Percentiles rank a stretch among this genome's conserved stretches.
These are phyloP conservation scores for Calvatia gigantea DNA, from an alignment of 768 basidiomycete species.

Conservation along the genomic window DNA sequence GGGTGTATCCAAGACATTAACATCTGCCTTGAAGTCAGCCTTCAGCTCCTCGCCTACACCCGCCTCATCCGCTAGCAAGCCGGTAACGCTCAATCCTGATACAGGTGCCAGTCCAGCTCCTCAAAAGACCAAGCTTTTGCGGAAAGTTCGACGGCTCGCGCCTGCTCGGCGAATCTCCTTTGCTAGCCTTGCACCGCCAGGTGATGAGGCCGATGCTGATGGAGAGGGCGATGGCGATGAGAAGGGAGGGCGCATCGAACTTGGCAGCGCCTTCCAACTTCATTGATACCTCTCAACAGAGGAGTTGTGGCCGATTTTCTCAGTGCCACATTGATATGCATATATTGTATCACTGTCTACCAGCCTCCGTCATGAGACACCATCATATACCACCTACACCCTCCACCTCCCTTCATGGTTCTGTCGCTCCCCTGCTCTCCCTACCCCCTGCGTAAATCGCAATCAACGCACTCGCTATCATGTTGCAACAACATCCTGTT, in stretches of 20 bases:
- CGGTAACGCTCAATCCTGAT: slow-evolving; percentile 11
- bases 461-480: no score
- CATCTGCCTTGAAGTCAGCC: background rate
- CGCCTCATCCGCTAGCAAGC: slow-evolving; percentile 8
- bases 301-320: background rate
- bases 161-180: slow-evolving; percentile 66
- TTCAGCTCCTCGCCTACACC: slow-evolving; percentile 13
- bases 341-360: slow-evolving; percentile 1
- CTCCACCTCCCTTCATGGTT: background rate
- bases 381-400: background rate
- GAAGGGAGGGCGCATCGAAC: slow-evolving; percentile 17
- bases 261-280: slow-evolving; percentile 67
- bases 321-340: background rate
- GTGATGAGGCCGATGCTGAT: slow-evolving; percentile 35
- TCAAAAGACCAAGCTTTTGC: slow-evolving; percentile 39
- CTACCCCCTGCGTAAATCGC: background rate
- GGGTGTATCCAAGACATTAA: background rate
- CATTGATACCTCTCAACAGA: slow-evolving; percentile 15
- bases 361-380: background rate
- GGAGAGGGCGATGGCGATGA: slow-evolving; percentile 30
- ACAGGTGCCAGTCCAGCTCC: slow-evolving; percentile 17
- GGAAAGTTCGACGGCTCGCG: slow-evolving; percentile 45
- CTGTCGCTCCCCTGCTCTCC: background rate
- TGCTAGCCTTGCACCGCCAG: slow-evolving; percentile 40
- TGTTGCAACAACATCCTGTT: no score